Base-by-base conservation (phyloP, 305 asterid species). In the Stenogyne calaminthoides region DNA sequence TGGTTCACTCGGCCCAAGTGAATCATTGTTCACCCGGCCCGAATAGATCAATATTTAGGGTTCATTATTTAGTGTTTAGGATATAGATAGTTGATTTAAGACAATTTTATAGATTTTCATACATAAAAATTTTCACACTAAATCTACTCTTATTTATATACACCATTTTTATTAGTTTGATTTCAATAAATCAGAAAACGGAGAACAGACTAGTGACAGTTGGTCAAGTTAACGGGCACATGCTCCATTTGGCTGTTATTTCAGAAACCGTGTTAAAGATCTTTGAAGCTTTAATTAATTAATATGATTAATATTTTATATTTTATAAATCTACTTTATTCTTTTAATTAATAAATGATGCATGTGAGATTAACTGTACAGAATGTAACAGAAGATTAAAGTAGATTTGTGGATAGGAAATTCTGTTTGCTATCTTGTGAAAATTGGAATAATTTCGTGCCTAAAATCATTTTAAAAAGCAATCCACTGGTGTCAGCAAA, bases 231-330 rank as follows among this genome's bases (percentile, higher is more conserved):
- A 11, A 15, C 7, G 27, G n/a, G 36, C 27, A 61, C 64, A 61
- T 3, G 47, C 22, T 34, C 66, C 46, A 61, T 61, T 34, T 61
- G 66, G 66, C 66, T 61, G 27, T 15, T 34, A 61, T 61, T 61
- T 8, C 66, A 14, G 27, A 61, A 34, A 61, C 47, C 8, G 47
- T 61, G 11, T 61, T 34, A 8, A 61, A 61, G 66, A 61, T 34
- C 20, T 15, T 34, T 61, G 66, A 6, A 7, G 46, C 47, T 61
- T 61, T 61, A 14, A 61, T 3, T 7, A 14, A 34, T 15, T n/a
- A 61, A 61, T 22, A 15, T 9, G 22, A 56, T 7, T 2, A 11
- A 27, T 58, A 58, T 7, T 55, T 55, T 55, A 27, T 14, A 27
- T 5, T 59, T 29, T 1, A 29, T 29, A 2, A 37, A 16, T 62